Evolutionary conservation across 805 yeast genomes (phyloP), one percentile per base, ranked within the genome.

Genomic region (Hanseniaspora hatyaiensis): DNA sequence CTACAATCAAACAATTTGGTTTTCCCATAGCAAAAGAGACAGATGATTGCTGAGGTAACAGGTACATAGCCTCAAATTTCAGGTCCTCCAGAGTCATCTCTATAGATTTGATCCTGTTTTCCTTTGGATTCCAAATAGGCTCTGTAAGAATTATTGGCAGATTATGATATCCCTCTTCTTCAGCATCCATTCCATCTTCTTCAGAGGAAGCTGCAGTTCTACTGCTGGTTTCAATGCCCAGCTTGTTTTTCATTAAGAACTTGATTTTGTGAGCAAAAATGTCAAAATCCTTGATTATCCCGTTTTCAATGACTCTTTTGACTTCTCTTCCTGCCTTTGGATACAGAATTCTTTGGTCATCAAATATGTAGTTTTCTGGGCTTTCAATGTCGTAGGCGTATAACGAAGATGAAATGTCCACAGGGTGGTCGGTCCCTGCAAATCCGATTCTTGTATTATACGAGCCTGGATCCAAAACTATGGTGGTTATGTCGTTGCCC

Each of bases 381-480:
- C 52, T 54, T 18, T 46, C 51, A 39, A 53, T 42, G 40, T 78
- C 82, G 57, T 76, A 85, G 18, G 41, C 41, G 22, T 45, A 45
- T 51, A 63, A 72, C 0, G 95, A 82, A 2, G 96, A 92, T 11
- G 80, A 62, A 20, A 82, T 75, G 3, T 78, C 66, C 53, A 80
- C 75, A 11, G 98, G 98, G 47, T 76, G 72, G 59, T 88, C 96
- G 50, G 86, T 89, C 9, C 97, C 97, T 3, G 96, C 88, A 63
- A 76, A 87, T 1, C 98, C 98, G 16, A 81, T 77, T 47, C 89
- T 77, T 6, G 96, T 86, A 51, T 77, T 67, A 52, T 71, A 77
- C 9, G 95, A 80, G 30, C 97, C 97, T 1, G 95, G 88, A 59
- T 92, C 97, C 22, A 89, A 69, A 29, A 89, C 94, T 2, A 92